These are phyloP conservation scores for Blastocystis sp. DNA, from an alignment of 352 stramenopile species.

Conservation along the genomic window DNA sequence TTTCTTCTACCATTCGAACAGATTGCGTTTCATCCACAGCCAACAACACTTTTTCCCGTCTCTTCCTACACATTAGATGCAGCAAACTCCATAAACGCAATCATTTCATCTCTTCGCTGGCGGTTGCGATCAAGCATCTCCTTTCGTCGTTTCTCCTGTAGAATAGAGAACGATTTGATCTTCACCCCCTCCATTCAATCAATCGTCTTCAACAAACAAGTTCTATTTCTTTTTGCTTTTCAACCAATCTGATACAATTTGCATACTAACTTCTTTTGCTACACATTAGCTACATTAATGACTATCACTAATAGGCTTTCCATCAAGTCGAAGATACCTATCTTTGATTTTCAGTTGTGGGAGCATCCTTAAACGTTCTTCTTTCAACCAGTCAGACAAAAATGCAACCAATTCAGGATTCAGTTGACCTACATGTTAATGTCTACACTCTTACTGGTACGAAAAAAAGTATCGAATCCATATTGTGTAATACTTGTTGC, in stretches of 20 bases:
- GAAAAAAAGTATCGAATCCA: not conserved
- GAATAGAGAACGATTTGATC: slow-evolving; percentile 28
- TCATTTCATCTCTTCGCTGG: not conserved
- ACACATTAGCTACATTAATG: not conserved
- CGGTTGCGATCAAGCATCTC: not conserved
- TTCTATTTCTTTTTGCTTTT: not conserved
- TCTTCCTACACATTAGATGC: not conserved
- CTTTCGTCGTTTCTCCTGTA: slow-evolving; percentile 35
- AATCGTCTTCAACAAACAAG: not conserved
- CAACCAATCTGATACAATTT: slow-evolving; percentile 20
- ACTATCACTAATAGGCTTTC: not conserved
- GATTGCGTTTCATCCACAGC: not conserved
- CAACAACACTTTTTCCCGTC: slow-evolving; percentile 22
- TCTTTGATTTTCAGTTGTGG: slow-evolving; percentile 37
- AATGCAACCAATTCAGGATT: slow-evolving; percentile 46
- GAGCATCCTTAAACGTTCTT: slow-evolving; percentile 1
- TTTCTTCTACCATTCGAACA: not conserved
- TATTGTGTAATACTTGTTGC: slow-evolving; percentile 1
- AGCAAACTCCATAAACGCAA: not conserved
- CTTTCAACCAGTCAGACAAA: slow-evolving; percentile 41
- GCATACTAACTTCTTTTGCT: slow-evolving; percentile 17
- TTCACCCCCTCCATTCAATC: slow-evolving; percentile 1
- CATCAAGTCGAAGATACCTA: slow-evolving; percentile 20
- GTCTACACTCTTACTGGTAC: not conserved
- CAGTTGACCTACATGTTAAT: not conserved